These are phyloP conservation scores for Rhododendron griersonianum DNA, from an alignment of 148 eudicot species.

Conservation along the genomic window DNA sequence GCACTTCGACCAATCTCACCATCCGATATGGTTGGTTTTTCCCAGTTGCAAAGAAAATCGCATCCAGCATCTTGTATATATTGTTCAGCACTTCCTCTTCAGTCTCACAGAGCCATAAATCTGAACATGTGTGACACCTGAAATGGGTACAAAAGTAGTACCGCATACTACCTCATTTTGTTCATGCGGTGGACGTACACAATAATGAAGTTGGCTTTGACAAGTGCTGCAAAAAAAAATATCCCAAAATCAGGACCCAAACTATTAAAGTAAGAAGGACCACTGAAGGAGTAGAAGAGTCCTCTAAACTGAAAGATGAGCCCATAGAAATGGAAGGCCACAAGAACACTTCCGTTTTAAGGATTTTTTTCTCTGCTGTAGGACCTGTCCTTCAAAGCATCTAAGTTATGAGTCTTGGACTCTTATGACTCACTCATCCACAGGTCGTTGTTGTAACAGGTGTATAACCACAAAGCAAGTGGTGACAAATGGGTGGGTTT, in stretches of 20 bases:
- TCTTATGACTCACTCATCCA: not conserved
- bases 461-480: not conserved
- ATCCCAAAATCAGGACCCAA: not conserved
- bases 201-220: not conserved
- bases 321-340: not conserved
- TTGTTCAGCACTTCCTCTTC: not conserved
- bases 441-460: not conserved
- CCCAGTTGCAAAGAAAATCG: not conserved
- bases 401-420: not conserved
- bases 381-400: not conserved
- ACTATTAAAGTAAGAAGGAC: not conserved
- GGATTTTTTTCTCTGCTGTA: not conserved
- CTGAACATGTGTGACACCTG: not conserved
- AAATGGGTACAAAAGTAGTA: not conserved
- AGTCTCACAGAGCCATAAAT: not conserved
- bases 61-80: not conserved
- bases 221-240: not conserved
- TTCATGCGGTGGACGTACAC: not conserved
- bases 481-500: no score
- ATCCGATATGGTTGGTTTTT: not conserved
- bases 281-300: not conserved
- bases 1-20: not conserved
- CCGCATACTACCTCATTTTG: not conserved
- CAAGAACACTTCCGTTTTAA: not conserved
- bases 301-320: not conserved